Evolutionary conservation across 345 rosid genomes (phyloP), one percentile per base, ranked within the genome.

Genomic region (Raphanus sativus): DNA sequence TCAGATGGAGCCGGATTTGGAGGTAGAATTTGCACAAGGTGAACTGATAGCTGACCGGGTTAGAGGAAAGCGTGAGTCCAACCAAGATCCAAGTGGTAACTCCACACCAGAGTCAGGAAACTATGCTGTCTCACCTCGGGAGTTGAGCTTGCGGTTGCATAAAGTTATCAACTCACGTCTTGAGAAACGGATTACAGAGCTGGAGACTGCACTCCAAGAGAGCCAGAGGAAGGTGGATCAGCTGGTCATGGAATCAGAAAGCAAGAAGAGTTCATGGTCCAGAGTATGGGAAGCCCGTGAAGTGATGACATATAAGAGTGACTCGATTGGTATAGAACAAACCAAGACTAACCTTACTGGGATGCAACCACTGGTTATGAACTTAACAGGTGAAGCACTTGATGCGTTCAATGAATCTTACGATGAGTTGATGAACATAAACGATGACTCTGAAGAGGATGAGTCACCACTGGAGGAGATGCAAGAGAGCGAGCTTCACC

Each of bases 51-150:
- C 73, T 59, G 80, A 75, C 55, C 32, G 7, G 67, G 71, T 69
- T 54, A 80, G 75, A 26, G 65, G 66, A 55, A 84, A 64, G 72
- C 71, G 24, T 76, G 58, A 82, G 52, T 83, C 87, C 25, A 79
- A 87, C 74, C 77, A 63, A 73, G 90, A 87, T 78, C 83, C 85
- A 40, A 89, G 90, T 80, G 86, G 89, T 73, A 50, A 77, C 78
- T 83, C 81, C n/a, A 86, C 93, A 12, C 79, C 83, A 58, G 85
- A 56, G 78, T 77, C 84, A 36, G 88, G 83, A 67, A 90, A 90
- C 81, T 84, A 86, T 80, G 89, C 85, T 34, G 93, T 91, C 76
- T 94, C 96, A 15, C 94, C 98, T 15, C 83, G 81, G 4, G 92
- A 88, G 69, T 76, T 94, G 79, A 88, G 88, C 83, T 33, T 94